Evolutionary conservation across 1,139 yeast species (phyloP).

Genomic region (Yamadazyma sp.): DNA sequence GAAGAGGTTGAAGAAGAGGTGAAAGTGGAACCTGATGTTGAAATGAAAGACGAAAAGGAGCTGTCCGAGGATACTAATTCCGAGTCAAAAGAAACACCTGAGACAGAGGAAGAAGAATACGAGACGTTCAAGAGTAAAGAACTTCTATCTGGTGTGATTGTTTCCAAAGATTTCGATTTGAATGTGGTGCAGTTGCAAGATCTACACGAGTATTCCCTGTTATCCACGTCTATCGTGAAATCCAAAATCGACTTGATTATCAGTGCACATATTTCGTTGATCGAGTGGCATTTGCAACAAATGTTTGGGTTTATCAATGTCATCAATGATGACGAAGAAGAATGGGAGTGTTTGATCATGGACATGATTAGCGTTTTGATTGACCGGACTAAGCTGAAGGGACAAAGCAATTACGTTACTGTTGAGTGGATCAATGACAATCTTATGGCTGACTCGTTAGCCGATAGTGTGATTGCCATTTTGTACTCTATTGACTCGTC

Average conservation of each 20-base stretch:
- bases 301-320: slow-evolving; percentile 89
- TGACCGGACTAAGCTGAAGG: slow-evolving; percentile 41
- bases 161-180: slow-evolving; percentile 87
- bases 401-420: slow-evolving; percentile 47
- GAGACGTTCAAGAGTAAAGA: slow-evolving; percentile 32
- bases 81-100: slow-evolving; percentile 4
- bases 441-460: slow-evolving; percentile 82
- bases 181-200: slow-evolving; percentile 81
- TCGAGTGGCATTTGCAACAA: slow-evolving; percentile 87
- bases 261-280: slow-evolving; percentile 75
- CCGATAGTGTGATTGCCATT: slow-evolving; percentile 91
- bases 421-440: slow-evolving; percentile 93
- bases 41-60: background rate
- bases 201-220: slow-evolving; percentile 82
- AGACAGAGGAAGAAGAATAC: slow-evolving; percentile 8
- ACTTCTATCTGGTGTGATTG: slow-evolving; percentile 81
- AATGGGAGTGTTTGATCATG: slow-evolving; percentile 51
- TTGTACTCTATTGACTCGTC: slow-evolving; percentile 89
- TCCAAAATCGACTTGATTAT: slow-evolving; percentile 79
- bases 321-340: slow-evolving; percentile 59
- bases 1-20: slow-evolving; percentile 17
- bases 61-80: slow-evolving; percentile 7
- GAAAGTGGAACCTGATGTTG: slow-evolving; percentile 18
- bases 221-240: slow-evolving; percentile 81
- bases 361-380: slow-evolving; percentile 46